Evolutionary conservation across 352 stramenopile species (phyloP).

Genomic region (Aphanomyces astaci): DNA sequence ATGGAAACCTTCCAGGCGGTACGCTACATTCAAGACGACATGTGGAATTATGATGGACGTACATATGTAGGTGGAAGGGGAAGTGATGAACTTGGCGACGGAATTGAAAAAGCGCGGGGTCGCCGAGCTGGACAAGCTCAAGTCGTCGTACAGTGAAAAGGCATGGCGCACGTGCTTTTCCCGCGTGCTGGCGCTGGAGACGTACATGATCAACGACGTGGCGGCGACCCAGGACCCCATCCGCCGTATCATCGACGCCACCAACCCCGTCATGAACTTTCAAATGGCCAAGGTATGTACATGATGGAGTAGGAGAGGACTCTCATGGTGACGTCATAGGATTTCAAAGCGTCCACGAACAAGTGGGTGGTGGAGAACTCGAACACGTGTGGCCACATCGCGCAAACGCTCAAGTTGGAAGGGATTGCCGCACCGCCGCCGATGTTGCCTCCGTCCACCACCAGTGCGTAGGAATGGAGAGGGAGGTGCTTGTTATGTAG

Average conservation of each 20-base stretch:
- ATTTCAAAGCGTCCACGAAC: constrained; percentile 17
- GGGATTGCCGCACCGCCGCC: not conserved
- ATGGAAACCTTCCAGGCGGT: constrained; percentile 73
- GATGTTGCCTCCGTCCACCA: not conserved
- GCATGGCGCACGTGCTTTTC: constrained; percentile 77
- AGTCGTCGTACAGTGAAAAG: constrained; percentile 70
- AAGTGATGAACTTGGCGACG: constrained; percentile 62
- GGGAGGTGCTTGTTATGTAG: not conserved
- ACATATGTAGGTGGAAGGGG: constrained; percentile 34
- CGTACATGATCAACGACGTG: constrained; percentile 75
- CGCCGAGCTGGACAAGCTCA: constrained; percentile 67
- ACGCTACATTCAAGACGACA: not conserved
- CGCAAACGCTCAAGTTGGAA: constrained; percentile 8
- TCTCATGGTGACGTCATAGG: not conserved
- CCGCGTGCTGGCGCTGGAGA: constrained; percentile 70
- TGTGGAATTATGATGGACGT: not conserved
- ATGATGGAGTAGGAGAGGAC: not conserved
- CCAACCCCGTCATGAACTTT: not conserved
- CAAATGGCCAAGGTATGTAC: constrained; percentile 7
- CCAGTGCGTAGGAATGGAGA: not conserved
- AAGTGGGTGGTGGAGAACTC: constrained; percentile 17
- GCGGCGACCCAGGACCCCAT: constrained; percentile 71
- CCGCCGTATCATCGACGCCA: constrained; percentile 59
- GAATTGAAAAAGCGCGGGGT: constrained; percentile 73
- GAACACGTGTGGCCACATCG: constrained; percentile 1